phyloP scores from a whole-genome alignment of 768 basidiomycete genomes.

The Lepiota brunneoincarnata region DNA sequence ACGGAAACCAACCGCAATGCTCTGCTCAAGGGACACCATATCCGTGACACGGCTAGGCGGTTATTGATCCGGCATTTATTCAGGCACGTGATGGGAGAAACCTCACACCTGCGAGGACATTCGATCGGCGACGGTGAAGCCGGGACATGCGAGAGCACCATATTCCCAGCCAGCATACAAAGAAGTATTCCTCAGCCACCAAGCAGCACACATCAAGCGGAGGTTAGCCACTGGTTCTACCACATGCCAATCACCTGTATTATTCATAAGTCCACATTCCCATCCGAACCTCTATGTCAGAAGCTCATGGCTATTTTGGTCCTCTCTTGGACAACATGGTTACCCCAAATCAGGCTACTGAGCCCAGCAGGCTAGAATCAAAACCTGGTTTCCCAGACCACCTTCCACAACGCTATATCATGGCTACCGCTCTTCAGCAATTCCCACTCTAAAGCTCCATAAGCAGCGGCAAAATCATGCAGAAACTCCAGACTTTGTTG shows the following conservation, averaged over 20 bases:
- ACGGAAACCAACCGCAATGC: too few relatives aligned
- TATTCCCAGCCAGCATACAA: too few relatives aligned
- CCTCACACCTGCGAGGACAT: too few relatives aligned
- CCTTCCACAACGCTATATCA: constrained; percentile 1
- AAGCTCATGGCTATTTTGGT: not conserved
- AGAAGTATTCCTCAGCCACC: too few relatives aligned
- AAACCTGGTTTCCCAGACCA: not conserved
- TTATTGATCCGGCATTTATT: too few relatives aligned
- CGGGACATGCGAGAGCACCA: too few relatives aligned
- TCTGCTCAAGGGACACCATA: too few relatives aligned
- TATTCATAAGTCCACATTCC: not conserved
- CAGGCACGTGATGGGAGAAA: too few relatives aligned
- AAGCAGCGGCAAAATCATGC: not conserved
- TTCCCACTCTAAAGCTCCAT: not conserved
- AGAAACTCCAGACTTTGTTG: not conserved
- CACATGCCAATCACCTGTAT: not conserved
- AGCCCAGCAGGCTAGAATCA: not conserved
- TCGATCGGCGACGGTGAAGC: too few relatives aligned
- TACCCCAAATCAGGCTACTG: constrained; percentile 3
- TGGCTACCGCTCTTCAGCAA: not conserved
- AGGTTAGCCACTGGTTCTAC: not conserved
- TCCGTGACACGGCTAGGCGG: too few relatives aligned
- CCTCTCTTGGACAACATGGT: constrained; percentile 1
- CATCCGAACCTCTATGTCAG: not conserved
- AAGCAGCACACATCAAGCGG: not conserved